A percentile compares a stretch with the other conserved stretches of the same genome.
phyloP scores from a whole-genome alignment of 139 green algal species.

The Chlamydomonas schloesseri region DNA sequence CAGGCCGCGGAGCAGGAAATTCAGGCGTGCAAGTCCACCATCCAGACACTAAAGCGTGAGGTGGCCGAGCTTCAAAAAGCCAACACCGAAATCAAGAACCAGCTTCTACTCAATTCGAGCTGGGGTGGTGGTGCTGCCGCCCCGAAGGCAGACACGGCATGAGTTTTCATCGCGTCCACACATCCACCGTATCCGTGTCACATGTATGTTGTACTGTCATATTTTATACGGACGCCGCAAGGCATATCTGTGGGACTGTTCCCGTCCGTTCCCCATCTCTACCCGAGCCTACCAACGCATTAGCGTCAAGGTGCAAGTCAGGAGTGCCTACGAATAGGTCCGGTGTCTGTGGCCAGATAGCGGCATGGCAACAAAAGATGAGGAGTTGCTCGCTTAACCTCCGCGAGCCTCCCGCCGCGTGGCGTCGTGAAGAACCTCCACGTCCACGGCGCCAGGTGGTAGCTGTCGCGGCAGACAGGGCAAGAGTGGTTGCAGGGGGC shows the following conservation, averaged over 20 bases:
- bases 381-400: not conserved
- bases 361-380: not conserved
- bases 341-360: too few relatives aligned
- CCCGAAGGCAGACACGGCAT: not conserved
- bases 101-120: slow-evolving; percentile 30
- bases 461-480: slow-evolving; percentile 69
- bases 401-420: slow-evolving; percentile 91
- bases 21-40: slow-evolving; percentile 12
- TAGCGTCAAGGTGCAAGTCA: too few relatives aligned
- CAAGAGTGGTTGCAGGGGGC: not conserved
- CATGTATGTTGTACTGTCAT: too few relatives aligned
- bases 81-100: slow-evolving; percentile 36
- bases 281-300: too few relatives aligned
- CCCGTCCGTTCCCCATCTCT: too few relatives aligned
- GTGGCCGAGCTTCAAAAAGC: slow-evolving; percentile 1
- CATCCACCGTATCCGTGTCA: too few relatives aligned
- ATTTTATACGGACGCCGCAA: too few relatives aligned
- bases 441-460: slow-evolving; percentile 91
- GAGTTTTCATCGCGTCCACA: too few relatives aligned
- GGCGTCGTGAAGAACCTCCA: slow-evolving; percentile 97
- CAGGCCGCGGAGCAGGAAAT: slow-evolving; percentile 41
- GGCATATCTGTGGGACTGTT: too few relatives aligned
- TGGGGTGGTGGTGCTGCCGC: not conserved
- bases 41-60: slow-evolving; percentile 24
- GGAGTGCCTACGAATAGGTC: too few relatives aligned